Evolutionary conservation across 2,329 filamentous ascomycete genomes (phyloP).

Genomic region (Chaetoscypha palmicola): DNA sequence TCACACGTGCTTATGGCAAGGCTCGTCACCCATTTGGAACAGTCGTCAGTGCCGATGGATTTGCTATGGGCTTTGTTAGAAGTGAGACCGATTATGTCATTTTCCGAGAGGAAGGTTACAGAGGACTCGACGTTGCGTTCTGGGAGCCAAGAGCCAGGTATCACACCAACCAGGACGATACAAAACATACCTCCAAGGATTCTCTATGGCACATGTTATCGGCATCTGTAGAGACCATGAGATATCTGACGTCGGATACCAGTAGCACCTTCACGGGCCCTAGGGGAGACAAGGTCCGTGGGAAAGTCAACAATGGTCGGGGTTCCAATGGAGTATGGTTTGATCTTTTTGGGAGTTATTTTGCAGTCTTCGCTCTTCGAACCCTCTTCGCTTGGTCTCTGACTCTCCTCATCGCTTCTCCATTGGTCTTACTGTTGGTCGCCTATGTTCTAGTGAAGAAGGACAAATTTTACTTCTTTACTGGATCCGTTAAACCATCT

Average conservation of each 20-base stretch:
- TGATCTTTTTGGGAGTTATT: conserved; percentile 74
- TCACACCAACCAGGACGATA: conserved; percentile 85
- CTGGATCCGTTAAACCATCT: conserved; percentile 50
- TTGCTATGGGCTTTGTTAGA: conserved; percentile 67
- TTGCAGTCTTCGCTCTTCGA: conserved; percentile 71
- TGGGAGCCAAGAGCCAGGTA: conserved; percentile 80
- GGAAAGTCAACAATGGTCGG: conserved; percentile 58
- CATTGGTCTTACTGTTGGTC: conserved; percentile 63
- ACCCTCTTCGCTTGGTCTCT: conserved; percentile 86
- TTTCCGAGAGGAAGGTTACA: conserved; percentile 72
- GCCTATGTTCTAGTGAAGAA: conserved; percentile 60
- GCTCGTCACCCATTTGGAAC: conserved; percentile 74
- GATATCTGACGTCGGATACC: conserved; percentile 61
- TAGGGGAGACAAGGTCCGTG: conserved; percentile 46
- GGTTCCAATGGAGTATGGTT: conserved; percentile 81
- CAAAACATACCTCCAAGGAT: conserved; percentile 62
- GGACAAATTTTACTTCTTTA: conserved; percentile 87
- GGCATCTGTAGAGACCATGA: conserved; percentile 66
- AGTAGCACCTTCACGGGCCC: conserved; percentile 59
- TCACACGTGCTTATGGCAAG: conserved; percentile 69
- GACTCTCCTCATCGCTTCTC: conserved; percentile 71
- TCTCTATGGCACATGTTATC: conserved; percentile 95
- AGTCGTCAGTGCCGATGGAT: conserved; percentile 76
- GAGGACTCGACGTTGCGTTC: conserved; percentile 88
- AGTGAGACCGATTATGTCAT: conserved; percentile 89